A percentile compares a stretch with the other conserved stretches of the same genome.
These are phyloP conservation scores for Plantago ovata DNA, from an alignment of 257 asterid species.

Conservation along the genomic window DNA sequence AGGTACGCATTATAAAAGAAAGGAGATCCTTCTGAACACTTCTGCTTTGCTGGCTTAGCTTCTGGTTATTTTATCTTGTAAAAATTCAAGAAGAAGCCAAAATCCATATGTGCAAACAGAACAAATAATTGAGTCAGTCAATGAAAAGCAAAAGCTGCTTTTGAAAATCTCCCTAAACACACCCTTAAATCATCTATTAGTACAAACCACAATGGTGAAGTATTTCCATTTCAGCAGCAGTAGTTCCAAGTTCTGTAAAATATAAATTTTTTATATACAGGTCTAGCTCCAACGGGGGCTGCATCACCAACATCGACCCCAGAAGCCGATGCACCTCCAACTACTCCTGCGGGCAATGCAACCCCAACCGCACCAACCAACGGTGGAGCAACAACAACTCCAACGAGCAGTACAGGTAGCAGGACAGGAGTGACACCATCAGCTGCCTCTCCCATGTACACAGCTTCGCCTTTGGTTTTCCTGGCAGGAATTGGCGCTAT, in stretches of 20 bases:
- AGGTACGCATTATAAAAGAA: conserved; percentile 18
- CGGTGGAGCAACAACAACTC: conserved; percentile 32
- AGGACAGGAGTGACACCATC: conserved; percentile 55
- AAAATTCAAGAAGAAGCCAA: too few species aligned
- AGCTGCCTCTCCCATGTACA: conserved; percentile 25
- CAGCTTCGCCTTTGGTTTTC: conserved; percentile 30
- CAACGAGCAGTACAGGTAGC: conserved; percentile 31
- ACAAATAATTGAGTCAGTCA: too few species aligned
- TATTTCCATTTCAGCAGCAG: too few species aligned
- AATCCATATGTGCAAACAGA: too few species aligned
- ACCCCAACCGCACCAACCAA: conserved; percentile 19
- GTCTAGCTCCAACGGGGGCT: conserved; percentile 35
- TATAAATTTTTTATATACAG: background rate
- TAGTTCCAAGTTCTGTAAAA: too few species aligned
- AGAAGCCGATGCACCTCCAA: conserved; percentile 25
- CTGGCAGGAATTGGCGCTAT: conserved; percentile 33
- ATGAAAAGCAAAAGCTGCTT: too few species aligned
- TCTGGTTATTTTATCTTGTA: too few species aligned
- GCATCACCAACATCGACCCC: conserved; percentile 32
- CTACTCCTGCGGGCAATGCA: conserved; percentile 20
- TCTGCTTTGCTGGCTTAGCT: too few species aligned
- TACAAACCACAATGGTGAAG: background rate
- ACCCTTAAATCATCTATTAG: too few species aligned
- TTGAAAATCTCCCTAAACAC: too few species aligned
- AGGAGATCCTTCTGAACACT: too few species aligned